These are phyloP conservation scores for Phytophthora agathidicida DNA, from an alignment of 352 stramenopile species.

Conservation along the genomic window DNA sequence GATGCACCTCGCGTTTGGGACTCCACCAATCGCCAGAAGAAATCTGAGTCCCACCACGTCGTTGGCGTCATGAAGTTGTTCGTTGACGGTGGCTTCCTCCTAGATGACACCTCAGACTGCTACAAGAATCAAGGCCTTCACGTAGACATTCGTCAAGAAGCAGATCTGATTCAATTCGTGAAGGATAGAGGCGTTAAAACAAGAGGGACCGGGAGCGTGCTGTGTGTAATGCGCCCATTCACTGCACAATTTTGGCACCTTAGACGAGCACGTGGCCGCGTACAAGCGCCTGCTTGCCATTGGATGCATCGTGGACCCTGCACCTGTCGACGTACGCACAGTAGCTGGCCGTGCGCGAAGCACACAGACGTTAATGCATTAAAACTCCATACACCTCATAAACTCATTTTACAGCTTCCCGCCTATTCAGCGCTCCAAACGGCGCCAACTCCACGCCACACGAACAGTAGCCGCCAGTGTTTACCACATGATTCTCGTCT, in stretches of 20 bases:
- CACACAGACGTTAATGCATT: background rate
- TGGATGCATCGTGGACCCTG: background rate
- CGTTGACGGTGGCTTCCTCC: slow-evolving; percentile 16
- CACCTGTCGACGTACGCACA: slow-evolving; percentile 3
- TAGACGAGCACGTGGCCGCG: background rate
- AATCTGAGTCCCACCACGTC: slow-evolving; percentile 16
- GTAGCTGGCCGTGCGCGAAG: background rate
- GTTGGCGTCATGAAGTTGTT: slow-evolving; percentile 28
- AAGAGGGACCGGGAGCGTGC: slow-evolving; percentile 2
- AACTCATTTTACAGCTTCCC: too few species aligned
- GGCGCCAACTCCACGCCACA: too few species aligned
- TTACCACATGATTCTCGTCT: too few species aligned
- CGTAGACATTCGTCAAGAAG: background rate
- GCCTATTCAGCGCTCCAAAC: too few species aligned
- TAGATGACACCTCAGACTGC: background rate
- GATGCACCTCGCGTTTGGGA: slow-evolving; percentile 5
- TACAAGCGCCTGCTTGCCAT: slow-evolving; percentile 9
- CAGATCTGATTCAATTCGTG: slow-evolving; percentile 3
- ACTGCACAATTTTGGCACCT: background rate
- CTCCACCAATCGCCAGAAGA: slow-evolving; percentile 18
- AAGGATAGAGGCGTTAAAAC: background rate
- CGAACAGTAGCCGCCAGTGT: too few species aligned
- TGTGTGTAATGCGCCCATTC: slow-evolving; percentile 5
- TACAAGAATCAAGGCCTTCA: slow-evolving; percentile 16
- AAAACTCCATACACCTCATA: too few species aligned